Evolutionary conservation across 2,329 filamentous ascomycete species (phyloP), one percentile per base, ranked within the genome.

Genomic region (Alternaria sp.): DNA sequence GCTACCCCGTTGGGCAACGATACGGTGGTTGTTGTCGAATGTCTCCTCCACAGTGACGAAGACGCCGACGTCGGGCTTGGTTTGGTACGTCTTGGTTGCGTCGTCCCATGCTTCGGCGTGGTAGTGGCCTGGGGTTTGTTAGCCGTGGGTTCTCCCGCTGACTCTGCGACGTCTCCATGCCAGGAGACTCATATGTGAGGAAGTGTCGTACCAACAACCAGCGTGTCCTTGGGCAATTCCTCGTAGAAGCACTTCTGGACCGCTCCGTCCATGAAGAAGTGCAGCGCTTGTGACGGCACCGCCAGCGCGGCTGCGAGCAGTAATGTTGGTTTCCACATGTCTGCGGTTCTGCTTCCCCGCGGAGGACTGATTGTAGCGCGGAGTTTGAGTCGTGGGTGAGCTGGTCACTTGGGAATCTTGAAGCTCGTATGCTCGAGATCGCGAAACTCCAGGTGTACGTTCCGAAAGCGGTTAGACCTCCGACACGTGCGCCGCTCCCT

Each of bases 21-120:
- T 92, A 67, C 94, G 93, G 87, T 99, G 96, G 85, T 98, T 91
- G 82, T 96, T 95, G 87, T 98, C 94, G 82, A 99, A 99, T 76
- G 91, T 88, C 85, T 99, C 96, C 88, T 97, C 94, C 61, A 98
- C 95, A 15, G 93, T 94, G 75, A 98, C 96, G 83, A 90, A 92
- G 80, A 98, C 91, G 82, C 87, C 90, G 66, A 97, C 85, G 68
- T 90, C 90, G 67, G 89, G 86, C 79, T 96, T 92, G 77, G 90
- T 85, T 57, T 85, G 82, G 88, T 93, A 98, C 55, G 83, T 79
- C 70, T 88, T 87, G 61, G 85, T 83, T 70, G 89, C 83, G 61
- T 92, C 87, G 81, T 96, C 90, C 84, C 89, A 96, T 80, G 96
- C 91, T 81, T 96, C 91, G 54, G 93, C 93, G 59, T 87, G 89